Percentiles rank a stretch among this genome's conserved stretches.
These are phyloP conservation scores for Tricholoma bakamatsutake DNA, from an alignment of 768 basidiomycete species.

Conservation along the genomic window DNA sequence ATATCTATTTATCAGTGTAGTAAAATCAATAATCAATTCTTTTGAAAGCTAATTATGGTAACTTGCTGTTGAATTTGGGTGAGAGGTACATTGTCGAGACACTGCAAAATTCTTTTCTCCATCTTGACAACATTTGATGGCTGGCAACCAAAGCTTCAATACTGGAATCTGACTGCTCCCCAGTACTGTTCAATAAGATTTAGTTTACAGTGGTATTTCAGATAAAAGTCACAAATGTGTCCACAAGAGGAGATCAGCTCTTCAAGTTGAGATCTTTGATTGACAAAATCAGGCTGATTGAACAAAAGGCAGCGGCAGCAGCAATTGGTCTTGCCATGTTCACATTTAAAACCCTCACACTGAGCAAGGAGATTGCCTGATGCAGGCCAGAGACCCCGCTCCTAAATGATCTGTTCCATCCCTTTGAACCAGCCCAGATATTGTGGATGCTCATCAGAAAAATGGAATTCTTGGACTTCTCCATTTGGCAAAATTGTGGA, in stretches of 20 bases:
- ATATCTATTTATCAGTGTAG: background rate
- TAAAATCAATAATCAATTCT: too few species aligned
- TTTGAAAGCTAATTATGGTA: too few species aligned
- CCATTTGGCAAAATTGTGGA: conserved; percentile 11
- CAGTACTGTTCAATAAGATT: too few species aligned
- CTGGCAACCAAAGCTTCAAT: background rate
- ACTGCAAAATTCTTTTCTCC: conserved; percentile 19
- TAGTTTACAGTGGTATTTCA: too few species aligned
- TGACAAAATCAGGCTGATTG: too few species aligned
- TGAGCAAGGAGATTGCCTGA: conserved; percentile 9
- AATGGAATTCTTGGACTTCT: conserved; percentile 27
- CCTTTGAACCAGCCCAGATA: conserved; percentile 31
- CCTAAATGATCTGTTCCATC: conserved; percentile 23
- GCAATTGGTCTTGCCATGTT: conserved; percentile 10
- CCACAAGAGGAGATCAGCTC: conserved; percentile 17
- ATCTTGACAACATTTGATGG: conserved; percentile 21
- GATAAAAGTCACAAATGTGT: conserved; percentile 1
- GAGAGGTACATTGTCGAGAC: conserved; percentile 22
- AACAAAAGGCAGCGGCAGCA: conserved; percentile 12
- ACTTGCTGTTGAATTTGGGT: conserved; percentile 9
- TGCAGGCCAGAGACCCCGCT: conserved; percentile 15
- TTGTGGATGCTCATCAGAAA: conserved; percentile 20
- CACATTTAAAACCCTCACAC: conserved; percentile 13
- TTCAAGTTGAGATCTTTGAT: conserved; percentile 12
- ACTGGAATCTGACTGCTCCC: too few species aligned